Base-by-base conservation (phyloP, 2,329 filamentous ascomycete genomes). In the Neofusicoccum laricinum region DNA sequence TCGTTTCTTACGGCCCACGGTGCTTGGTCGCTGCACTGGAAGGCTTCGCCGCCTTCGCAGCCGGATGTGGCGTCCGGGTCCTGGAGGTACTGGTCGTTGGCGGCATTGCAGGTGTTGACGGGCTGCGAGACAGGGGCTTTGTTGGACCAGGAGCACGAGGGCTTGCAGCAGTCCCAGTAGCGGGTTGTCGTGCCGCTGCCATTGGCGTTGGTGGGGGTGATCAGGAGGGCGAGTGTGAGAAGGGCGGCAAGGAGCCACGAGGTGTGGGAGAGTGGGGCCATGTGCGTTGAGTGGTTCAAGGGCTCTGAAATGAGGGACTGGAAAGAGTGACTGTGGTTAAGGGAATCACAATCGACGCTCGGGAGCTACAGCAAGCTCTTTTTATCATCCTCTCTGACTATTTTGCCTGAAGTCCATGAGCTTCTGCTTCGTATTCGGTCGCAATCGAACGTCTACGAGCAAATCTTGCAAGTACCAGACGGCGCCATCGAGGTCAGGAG, bases 111-210 rank as follows among this genome's bases (percentile, higher is more conserved):
- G 40, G 83, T 83, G n/a, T 77, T 75, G 40, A 87, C 83, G 12
- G 85, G 82, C 55, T 73, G 71, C 64, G 75, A 77, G 73, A 86
- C 80, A 48, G 78, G 67, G 14, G 83, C 85, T 74, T 89, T 89
- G 63, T 75, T 81, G 11, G 79, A 72, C 87, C 87, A 82, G 3
- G 81, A 80, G 73, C 88, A 90, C 21, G 85, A 88, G 19, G 87
- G 84, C 80, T 91, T 91, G 79, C 88, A 90, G 79, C 88, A 90
- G 73, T 90, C 88, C 74, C 74, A 77, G 66, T 72, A 77, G 12
- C 73, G 40, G 3, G 41, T 38, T 14, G 11, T 87, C 10, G 30
- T 34, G 50, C 50, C 50, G 7, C 25, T 8, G 41, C 41, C 41
- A 15, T 45, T 14, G 14, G 1, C 41, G 41, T 3, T 19, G 41